Conservation (phyloP, 148 eudicot genomes). For the Silene latifolia region DNA sequence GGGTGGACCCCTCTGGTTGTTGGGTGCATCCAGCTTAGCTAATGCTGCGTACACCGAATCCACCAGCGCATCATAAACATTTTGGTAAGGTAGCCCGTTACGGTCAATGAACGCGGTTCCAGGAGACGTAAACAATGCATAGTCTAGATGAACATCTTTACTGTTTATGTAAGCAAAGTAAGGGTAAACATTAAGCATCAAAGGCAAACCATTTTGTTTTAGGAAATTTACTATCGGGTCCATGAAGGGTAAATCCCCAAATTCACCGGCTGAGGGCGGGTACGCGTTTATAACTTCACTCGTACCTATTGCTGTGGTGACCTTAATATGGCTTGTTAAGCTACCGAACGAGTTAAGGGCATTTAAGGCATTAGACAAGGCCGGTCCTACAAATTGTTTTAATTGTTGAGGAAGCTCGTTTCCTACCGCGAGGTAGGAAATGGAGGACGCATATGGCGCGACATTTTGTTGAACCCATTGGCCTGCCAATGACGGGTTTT, state of each 20-base stretch:
- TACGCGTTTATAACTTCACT: conserved; percentile 8
- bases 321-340: conserved; percentile 3
- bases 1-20: conserved; percentile 10
- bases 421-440: conserved; percentile 18
- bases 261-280: conserved; percentile 32
- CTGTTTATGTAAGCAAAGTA: conserved; percentile 16
- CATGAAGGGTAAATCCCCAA: conserved; percentile 15
- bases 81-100: conserved; percentile 20
- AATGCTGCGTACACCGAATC: conserved; percentile 36
- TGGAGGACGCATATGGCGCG: conserved; percentile 14
- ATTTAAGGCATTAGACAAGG: conserved; percentile 12
- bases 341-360: background rate
- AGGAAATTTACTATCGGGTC: conserved; percentile 25
- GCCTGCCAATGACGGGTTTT: conserved; percentile 18
- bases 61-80: conserved; percentile 35
- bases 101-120: conserved; percentile 1
- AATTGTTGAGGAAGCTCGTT: conserved; percentile 10
- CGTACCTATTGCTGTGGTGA: conserved; percentile 17
- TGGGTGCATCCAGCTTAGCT: conserved; percentile 21
- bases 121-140: conserved; percentile 21
- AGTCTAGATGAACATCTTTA: conserved; percentile 9
- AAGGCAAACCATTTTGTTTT: conserved; percentile 15
- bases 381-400: conserved; percentile 1
- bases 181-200: conserved; percentile 36
- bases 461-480: conserved; percentile 17